phyloP scores from a whole-genome alignment of 2,329 filamentous ascomycete species.

The Stemphylium beticola region DNA sequence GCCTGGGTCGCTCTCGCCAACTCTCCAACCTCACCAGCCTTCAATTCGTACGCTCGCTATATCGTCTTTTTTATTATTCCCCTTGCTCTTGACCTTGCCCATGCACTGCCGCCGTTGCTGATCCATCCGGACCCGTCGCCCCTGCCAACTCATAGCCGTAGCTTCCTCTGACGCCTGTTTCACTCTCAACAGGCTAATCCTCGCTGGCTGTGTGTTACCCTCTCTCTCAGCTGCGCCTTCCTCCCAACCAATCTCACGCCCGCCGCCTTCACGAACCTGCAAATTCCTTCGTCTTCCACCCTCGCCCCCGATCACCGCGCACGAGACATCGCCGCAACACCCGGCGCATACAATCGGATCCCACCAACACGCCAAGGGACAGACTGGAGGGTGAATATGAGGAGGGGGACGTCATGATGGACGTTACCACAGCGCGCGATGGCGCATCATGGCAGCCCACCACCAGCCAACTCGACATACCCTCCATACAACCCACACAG shows the following conservation, averaged over 20 bases:
- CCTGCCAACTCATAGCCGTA: constrained; percentile 27
- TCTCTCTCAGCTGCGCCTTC: constrained; percentile 5
- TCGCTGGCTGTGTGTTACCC: constrained; percentile 19
- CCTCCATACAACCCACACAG: constrained; percentile 36
- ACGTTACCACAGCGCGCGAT: constrained; percentile 30
- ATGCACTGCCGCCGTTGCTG: constrained; percentile 12
- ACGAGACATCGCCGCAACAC: background rate
- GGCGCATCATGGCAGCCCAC: constrained; percentile 20
- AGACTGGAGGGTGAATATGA: constrained; percentile 34
- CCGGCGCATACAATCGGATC: constrained; percentile 4
- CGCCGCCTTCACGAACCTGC: background rate
- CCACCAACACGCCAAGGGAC: background rate
- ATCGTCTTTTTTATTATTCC: background rate
- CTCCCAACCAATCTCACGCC: background rate
- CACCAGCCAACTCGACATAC: constrained; percentile 27
- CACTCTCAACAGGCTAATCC: constrained; percentile 23
- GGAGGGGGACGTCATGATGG: constrained; percentile 33
- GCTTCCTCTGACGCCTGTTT: constrained; percentile 23
- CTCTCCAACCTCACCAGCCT: constrained; percentile 3
- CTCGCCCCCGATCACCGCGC: background rate
- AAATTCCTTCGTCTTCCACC: background rate
- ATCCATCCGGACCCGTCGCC: constrained; percentile 16
- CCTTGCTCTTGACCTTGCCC: background rate
- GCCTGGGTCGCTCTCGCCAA: constrained; percentile 6
- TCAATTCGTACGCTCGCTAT: constrained; percentile 23